These are phyloP conservation scores for Ascochyta pisi DNA, from an alignment of 2,329 filamentous ascomycete genomes.

Conservation along the genomic window DNA sequence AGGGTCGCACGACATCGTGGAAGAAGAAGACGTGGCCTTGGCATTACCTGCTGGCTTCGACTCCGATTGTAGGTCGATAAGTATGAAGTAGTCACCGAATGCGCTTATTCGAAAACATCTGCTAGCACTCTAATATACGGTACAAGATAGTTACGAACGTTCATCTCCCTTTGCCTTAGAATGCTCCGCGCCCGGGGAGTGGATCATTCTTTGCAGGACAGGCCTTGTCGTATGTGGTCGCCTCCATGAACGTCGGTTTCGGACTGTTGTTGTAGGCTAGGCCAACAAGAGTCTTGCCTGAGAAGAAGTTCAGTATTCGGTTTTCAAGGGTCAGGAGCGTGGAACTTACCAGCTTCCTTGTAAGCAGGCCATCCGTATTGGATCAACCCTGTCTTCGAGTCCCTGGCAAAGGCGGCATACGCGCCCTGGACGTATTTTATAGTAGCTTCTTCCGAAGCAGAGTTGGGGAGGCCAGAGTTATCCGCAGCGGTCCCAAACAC, in stretches of 20 bases:
- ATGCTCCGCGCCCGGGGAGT: conserved; percentile 31
- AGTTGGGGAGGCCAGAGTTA: conserved; percentile 32
- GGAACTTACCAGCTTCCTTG: conserved; percentile 19
- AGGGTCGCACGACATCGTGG: too few species aligned
- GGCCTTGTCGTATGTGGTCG: conserved; percentile 27
- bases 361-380: conserved; percentile 44
- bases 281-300: conserved; percentile 28
- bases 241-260: conserved; percentile 26
- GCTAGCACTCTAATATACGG: too few species aligned
- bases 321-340: neutral
- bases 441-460: conserved; percentile 34
- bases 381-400: conserved; percentile 39
- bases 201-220: conserved; percentile 36
- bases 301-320: too few species aligned
- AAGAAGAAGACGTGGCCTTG: too few species aligned
- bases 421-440: conserved; percentile 45
- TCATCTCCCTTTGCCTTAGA: conserved; percentile 11
- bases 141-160: too few species aligned
- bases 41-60: too few species aligned
- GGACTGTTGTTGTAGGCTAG: conserved; percentile 30
- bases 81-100: too few species aligned
- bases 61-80: too few species aligned
- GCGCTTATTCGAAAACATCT: too few species aligned
- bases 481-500: conserved; percentile 44
- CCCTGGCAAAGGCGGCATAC: conserved; percentile 44